Base-by-base conservation (phyloP, 2,329 filamentous ascomycete genomes). In the Claviceps digitariae region DNA sequence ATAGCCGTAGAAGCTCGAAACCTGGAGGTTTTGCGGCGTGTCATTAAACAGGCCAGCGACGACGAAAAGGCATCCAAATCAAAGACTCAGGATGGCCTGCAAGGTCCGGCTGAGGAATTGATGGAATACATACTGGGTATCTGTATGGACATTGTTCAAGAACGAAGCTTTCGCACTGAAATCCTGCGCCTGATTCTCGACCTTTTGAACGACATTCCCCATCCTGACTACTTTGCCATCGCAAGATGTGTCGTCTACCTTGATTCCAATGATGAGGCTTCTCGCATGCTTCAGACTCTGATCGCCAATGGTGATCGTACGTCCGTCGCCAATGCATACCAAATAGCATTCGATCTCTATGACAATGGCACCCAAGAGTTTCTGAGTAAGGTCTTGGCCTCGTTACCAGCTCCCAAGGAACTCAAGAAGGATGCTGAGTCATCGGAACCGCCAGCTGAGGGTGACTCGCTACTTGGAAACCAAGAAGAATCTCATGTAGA, bases 361-460 rank as follows among this genome's bases (percentile, higher is more conserved):
- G 93, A 98, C 71, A 98, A 98, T 64, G 93, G 93, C 60, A 97
- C 93, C 0, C 93, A 98, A 63, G 93, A 97, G 66, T 98, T 98
- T 62, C 71, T 98, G 25, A 83, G 84, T 60, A 96, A 93, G 70
- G 87, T 98, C 46, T 84, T 91, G 63, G 82, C 87, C 55, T 83
- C 87, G 47, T 74, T 97, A 34, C 87, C 90, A 0, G 75, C 78
- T 20, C 69, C 71, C 12, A 72, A 77, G 52, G 51, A 61, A 54
- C 56, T 69, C 13, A 72, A 77, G 56, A 70, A 69, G 52, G 57
- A 69, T 50, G 66, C 75, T 52, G 72, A 77, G 41, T 72, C 76
- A 29, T 69, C 65, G 52, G 67, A 71, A 13, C 67, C 69, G 13
- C 61, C 69, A 12, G 64, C 65, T 3, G 77, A 81, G 63, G 71